These are phyloP conservation scores for Thalassiosira mediterranea DNA, from an alignment of 352 stramenopile species.

Conservation along the genomic window DNA sequence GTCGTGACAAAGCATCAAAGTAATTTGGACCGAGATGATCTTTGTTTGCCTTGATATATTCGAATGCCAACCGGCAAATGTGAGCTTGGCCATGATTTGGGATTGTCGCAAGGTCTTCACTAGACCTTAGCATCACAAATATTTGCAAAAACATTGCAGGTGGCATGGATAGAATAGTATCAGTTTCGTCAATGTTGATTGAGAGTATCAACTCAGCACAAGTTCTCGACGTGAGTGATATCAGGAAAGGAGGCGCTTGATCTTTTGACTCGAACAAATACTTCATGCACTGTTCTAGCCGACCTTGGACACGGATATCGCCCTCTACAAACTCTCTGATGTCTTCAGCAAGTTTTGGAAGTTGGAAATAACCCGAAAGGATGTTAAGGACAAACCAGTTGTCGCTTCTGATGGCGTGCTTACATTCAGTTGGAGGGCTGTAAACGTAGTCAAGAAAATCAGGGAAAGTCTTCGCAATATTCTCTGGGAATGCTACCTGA, in stretches of 20 bases:
- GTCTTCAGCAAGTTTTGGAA: conserved; percentile 12
- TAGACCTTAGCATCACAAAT: background rate
- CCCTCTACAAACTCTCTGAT: conserved; percentile 22
- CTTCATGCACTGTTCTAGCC: conserved; percentile 17
- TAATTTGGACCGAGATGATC: background rate
- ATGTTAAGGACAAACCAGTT: conserved; percentile 14
- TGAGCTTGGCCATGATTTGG: no score
- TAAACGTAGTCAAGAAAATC: conserved; percentile 42
- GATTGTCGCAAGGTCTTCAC: conserved; percentile 9
- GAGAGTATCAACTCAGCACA: conserved; percentile 13
- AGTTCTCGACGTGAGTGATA: background rate
- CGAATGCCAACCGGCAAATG: conserved; percentile 9
- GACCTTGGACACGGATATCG: conserved; percentile 9
- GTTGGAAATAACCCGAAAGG: conserved; percentile 26
- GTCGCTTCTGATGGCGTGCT: conserved; percentile 4
- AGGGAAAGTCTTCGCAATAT: conserved; percentile 15
- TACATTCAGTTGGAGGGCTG: conserved; percentile 8
- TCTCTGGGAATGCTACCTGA: conserved; percentile 14
- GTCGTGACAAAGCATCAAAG: background rate
- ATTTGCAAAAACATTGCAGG: conserved; percentile 22
- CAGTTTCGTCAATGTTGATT: conserved; percentile 17
- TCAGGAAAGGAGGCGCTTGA: background rate
- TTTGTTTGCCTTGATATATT: conserved; percentile 6
- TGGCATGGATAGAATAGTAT: conserved; percentile 3
- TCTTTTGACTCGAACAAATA: conserved; percentile 14